These are phyloP conservation scores for Aegilops sharonensis DNA, from an alignment of 176 grass and related monocot species.

Conservation along the genomic window DNA sequence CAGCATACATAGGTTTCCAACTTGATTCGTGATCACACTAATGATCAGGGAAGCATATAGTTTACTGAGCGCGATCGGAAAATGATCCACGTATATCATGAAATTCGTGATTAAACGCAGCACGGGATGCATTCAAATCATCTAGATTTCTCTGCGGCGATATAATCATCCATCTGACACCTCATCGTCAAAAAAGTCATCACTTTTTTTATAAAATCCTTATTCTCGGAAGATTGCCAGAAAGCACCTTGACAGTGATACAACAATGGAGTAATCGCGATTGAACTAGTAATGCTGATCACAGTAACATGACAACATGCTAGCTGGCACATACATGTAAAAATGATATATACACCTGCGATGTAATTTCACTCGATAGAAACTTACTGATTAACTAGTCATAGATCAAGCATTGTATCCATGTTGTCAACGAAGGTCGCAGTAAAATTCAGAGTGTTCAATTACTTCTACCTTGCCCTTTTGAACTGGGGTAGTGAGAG, in stretches of 20 bases:
- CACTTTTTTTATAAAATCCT: neutral
- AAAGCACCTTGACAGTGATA: neutral
- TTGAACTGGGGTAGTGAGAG: neutral
- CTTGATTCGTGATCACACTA: no score
- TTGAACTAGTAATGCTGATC: neutral
- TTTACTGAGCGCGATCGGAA: no score
- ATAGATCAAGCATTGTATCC: neutral
- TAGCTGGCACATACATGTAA: neutral
- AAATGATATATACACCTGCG: neutral
- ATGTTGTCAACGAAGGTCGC: neutral
- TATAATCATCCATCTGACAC: neutral
- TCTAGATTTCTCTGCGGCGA: neutral
- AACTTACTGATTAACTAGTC: neutral
- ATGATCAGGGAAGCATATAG: neutral
- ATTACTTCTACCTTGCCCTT: neutral
- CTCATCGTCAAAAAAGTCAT: neutral
- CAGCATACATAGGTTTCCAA: neutral
- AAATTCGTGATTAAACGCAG: neutral
- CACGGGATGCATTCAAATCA: neutral
- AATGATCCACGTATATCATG: neutral
- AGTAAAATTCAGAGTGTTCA: neutral
- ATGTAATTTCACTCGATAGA: neutral
- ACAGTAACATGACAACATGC: neutral
- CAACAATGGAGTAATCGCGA: neutral
- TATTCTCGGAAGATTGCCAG: neutral